Conservation (phyloP, 805 yeast species). For the Metschnikowia borealis region DNA sequence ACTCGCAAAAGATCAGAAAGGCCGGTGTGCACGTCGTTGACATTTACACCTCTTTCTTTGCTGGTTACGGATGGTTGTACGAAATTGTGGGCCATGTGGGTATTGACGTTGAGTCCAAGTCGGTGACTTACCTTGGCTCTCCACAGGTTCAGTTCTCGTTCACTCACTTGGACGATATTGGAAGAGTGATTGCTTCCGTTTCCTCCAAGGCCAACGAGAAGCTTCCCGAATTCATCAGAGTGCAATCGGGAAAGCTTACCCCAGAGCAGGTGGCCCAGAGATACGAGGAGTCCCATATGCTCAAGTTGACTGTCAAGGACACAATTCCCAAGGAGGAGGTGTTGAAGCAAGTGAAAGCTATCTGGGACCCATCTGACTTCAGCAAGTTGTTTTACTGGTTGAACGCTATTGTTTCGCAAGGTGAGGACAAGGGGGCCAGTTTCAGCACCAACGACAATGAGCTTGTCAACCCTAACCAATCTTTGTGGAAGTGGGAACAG, state of each 20-base stretch:
- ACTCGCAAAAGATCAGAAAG: constrained; percentile 36
- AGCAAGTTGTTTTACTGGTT: constrained; percentile 23
- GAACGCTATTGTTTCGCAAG: constrained; percentile 24
- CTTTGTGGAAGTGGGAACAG: constrained; percentile 42
- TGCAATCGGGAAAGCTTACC: constrained; percentile 39
- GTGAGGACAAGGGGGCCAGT: constrained; percentile 37
- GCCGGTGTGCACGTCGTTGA: constrained; percentile 47
- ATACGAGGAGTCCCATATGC: constrained; percentile 38
- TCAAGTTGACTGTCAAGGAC: constrained; percentile 12
- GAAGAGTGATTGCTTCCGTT: constrained; percentile 38
- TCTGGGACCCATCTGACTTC: constrained; percentile 24
- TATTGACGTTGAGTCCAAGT: constrained; percentile 26
- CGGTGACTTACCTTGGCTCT: constrained; percentile 40
- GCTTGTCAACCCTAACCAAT: constrained; percentile 42
- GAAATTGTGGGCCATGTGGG: constrained; percentile 30
- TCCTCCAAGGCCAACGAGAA: constrained; percentile 27
- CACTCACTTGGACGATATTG: constrained; percentile 36
- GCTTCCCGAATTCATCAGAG: constrained; percentile 42
- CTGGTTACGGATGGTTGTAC: constrained; percentile 21
- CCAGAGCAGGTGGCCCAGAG: constrained; percentile 34
- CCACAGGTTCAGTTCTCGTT: constrained; percentile 23
- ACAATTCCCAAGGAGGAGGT: constrained; percentile 21
- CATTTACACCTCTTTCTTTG: constrained; percentile 39
- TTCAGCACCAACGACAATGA: constrained; percentile 35
- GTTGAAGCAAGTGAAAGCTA: constrained; percentile 26